Evolutionary conservation across 495 filamentous ascomycete species (phyloP).

Genomic region (Filosporella fistucella): DNA sequence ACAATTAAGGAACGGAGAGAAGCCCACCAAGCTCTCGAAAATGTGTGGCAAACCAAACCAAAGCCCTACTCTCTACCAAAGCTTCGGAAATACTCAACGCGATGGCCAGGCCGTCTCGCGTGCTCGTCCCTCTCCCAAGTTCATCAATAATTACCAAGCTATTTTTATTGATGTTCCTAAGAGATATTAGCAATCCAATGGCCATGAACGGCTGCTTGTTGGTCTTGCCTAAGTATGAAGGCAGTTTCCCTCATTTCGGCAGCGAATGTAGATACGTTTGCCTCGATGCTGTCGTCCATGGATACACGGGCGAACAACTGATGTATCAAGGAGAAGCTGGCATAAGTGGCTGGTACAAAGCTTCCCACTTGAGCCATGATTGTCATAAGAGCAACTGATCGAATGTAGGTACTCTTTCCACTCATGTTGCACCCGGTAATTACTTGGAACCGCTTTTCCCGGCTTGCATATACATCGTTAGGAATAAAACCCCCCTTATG

Average conservation of each 20-base stretch:
- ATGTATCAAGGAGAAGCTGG: slow-evolving; percentile 73
- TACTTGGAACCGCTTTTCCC: slow-evolving; percentile 79
- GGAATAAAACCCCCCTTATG: slow-evolving; percentile 64
- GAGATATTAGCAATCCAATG: no score
- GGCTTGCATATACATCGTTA: slow-evolving; percentile 82
- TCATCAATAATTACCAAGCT: slow-evolving; percentile 90
- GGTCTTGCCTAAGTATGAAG: slow-evolving; percentile 70
- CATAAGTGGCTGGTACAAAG: slow-evolving; percentile 84
- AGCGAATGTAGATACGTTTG: slow-evolving; percentile 89
- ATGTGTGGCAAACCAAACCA: slow-evolving; percentile 92
- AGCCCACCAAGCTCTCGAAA: slow-evolving; percentile 67
- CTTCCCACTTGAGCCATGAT: slow-evolving; percentile 93
- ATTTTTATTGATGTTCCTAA: slow-evolving; percentile 62
- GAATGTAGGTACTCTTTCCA: slow-evolving; percentile 96
- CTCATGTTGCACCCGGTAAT: slow-evolving; percentile 99
- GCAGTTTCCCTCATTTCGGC: slow-evolving; percentile 95
- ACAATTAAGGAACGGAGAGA: background rate
- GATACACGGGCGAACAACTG: slow-evolving; percentile 86
- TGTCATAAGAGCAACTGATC: slow-evolving; percentile 74
- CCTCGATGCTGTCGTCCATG: slow-evolving; percentile 82
- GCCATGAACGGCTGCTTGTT: no score
- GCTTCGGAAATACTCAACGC: slow-evolving; percentile 87
- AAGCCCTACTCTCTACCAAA: slow-evolving; percentile 66
- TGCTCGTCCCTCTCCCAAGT: slow-evolving; percentile 87
- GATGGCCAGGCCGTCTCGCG: slow-evolving; percentile 81